A percentile compares a stretch with the other conserved stretches of the same genome.
Evolutionary conservation across 129 eudicot genomes (phyloP).

Genomic region (Erigeron canadensis): DNA sequence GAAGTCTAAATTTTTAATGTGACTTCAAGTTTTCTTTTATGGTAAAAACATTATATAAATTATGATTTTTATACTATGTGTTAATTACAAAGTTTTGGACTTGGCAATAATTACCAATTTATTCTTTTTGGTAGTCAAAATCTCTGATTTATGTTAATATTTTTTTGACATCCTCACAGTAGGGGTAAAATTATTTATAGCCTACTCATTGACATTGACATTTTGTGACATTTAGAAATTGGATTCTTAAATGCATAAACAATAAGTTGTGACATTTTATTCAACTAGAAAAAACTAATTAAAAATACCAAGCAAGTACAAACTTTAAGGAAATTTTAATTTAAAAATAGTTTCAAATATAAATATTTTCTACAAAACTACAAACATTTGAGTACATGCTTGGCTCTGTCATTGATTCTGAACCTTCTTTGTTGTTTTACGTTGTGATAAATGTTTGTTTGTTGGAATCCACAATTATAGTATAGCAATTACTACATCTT

Average conservation of each 20-base stretch:
- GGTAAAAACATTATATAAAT: background rate
- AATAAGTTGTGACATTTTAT: no score
- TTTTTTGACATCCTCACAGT: no score
- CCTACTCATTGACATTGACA: no score
- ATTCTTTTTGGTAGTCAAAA: background rate
- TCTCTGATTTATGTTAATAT: no score
- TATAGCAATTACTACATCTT: slow-evolving; percentile 43
- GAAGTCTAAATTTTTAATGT: background rate
- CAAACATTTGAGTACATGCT: background rate
- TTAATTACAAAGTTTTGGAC: no score
- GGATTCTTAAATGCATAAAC: no score
- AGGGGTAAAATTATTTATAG: no score
- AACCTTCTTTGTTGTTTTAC: slow-evolving; percentile 1
- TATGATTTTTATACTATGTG: slow-evolving; percentile 9
- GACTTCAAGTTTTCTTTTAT: background rate
- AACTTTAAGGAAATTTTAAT: no score
- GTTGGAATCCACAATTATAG: slow-evolving; percentile 14
- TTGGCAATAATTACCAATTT: background rate
- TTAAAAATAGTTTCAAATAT: no score
- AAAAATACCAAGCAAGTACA: no score
- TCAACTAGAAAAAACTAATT: no score
- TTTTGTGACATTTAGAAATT: no score
- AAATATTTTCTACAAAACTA: background rate
- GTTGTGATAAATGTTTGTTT: slow-evolving; percentile 29
- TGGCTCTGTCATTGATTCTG: background rate